phyloP scores from a whole-genome alignment of 257 asterid species.

The Pogostemon cablin region DNA sequence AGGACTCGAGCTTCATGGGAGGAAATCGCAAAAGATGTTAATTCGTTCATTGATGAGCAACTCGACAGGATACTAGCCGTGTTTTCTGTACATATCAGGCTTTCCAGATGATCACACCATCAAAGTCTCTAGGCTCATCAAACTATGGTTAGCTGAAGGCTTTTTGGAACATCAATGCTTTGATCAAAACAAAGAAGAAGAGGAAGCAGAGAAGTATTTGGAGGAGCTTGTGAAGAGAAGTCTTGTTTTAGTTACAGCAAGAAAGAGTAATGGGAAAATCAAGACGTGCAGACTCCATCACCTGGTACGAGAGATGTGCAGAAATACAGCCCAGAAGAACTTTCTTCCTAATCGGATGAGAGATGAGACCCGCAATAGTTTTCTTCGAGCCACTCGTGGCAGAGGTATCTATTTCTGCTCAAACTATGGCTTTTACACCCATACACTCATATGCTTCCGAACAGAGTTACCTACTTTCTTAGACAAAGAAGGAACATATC shows the following conservation, averaged over 20 bases:
- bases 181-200: neutral
- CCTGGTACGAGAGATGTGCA: conserved; percentile 13
- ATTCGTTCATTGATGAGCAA: neutral
- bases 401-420: neutral
- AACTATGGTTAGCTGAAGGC: conserved; percentile 19
- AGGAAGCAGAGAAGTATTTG: conserved; percentile 19
- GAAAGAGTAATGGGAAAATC: conserved; percentile 24
- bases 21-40: neutral
- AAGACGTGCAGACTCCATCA: conserved; percentile 20
- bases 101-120: conserved; percentile 11
- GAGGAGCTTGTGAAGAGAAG: conserved; percentile 23
- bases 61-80: neutral
- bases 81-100: neutral
- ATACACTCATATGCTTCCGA: neutral
- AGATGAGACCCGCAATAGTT: neutral
- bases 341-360: neutral
- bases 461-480: neutral
- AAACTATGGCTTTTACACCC: neutral
- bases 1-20: conserved; percentile 10
- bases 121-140: neutral
- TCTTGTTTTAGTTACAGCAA: conserved; percentile 3
- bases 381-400: neutral
- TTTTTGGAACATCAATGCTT: neutral
- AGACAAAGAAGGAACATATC: neutral
- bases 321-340: neutral